Base-by-base conservation (phyloP, 2,329 filamentous ascomycete genomes). In the Corynespora cassiicola region DNA sequence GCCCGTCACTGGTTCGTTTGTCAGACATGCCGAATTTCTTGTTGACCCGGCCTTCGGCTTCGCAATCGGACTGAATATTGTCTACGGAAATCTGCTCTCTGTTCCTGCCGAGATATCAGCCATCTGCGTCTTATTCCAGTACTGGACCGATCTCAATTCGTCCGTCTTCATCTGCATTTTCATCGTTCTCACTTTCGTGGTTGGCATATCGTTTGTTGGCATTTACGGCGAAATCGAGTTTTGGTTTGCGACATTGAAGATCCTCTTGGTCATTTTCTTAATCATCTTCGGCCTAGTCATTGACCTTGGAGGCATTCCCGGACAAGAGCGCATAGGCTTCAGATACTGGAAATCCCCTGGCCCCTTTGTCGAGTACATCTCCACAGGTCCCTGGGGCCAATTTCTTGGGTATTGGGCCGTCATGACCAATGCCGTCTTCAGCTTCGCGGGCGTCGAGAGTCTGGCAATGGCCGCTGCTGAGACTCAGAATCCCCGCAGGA, bases 341-440 rank as follows among this genome's bases (percentile, higher is more conserved):
- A 65, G 74, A 30, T 87, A 86, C 63, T 90, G 86, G 86, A 77
- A 71, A 26, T 61, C 80, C 10, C 85, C 85, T 0, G 85, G 83
- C 1, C 80, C 84, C 0, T 58, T 65, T 29, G 58, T 53, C 12
- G 52, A 56, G 31, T 45, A 55, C 25, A 53, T 61, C 28, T 84
- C 86, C 52, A 68, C 69, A 0, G 81, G 80, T 0, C 52, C 61
- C 0, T 79, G 74, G 73, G 85, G 84, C 4, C 69, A 74, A 5
- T 88, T 88, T 52, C 71, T 87, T 2, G 80, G 78, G 1, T 81
- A 78, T 51, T 84, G 58, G 58, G 58, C 37, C 36, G 72, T 79
- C 3, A 66, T 84, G 16, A 70, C 78, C 9, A 77, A 82, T 10
- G 81, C 81, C 9, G 56, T 55, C 3, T 64, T 60, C 45, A 54